Percentiles rank a stretch among this genome's conserved stretches.
Evolutionary conservation across 768 basidiomycete species (phyloP).

Genomic region (Dentipellis fragilis): DNA sequence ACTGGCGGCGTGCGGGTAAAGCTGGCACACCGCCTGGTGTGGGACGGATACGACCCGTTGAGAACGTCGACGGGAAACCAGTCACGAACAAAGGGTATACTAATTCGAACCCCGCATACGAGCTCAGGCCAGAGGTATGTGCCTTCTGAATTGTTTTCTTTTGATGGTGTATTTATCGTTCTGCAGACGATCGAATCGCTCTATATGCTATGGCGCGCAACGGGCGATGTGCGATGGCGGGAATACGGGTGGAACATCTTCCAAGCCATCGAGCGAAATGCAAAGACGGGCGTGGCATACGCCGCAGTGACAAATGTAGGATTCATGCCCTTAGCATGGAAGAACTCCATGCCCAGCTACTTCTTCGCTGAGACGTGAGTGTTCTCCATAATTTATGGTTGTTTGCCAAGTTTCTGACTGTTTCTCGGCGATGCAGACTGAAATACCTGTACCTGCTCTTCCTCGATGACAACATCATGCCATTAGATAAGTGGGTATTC

Average conservation of each 20-base stretch:
- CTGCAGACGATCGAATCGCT: constrained; percentile 16
- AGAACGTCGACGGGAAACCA: constrained; percentile 21
- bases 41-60: constrained; percentile 25
- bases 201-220: constrained; percentile 54
- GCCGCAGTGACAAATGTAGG: constrained; percentile 48
- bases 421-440: constrained; percentile 28
- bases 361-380: constrained; percentile 43
- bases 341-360: constrained; percentile 33
- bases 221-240: constrained; percentile 52
- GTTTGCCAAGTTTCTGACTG: background rate
- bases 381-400: background rate
- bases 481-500: constrained; percentile 34
- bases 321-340: constrained; percentile 25
- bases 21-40: constrained; percentile 44
- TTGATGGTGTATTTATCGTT: background rate
- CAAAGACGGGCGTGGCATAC: constrained; percentile 9
- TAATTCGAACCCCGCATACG: background rate
- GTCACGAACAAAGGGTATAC: constrained; percentile 6
- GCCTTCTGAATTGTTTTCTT: constrained; percentile 1
- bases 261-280: constrained; percentile 17
- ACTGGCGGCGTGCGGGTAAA: constrained; percentile 38
- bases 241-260: constrained; percentile 55
- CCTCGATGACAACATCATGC: constrained; percentile 47
- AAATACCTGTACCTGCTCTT: constrained; percentile 69
- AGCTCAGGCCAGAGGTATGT: constrained; percentile 2